Conservation (phyloP, 2,329 filamentous ascomycete species). For the Coleophoma eucalyptorum region DNA sequence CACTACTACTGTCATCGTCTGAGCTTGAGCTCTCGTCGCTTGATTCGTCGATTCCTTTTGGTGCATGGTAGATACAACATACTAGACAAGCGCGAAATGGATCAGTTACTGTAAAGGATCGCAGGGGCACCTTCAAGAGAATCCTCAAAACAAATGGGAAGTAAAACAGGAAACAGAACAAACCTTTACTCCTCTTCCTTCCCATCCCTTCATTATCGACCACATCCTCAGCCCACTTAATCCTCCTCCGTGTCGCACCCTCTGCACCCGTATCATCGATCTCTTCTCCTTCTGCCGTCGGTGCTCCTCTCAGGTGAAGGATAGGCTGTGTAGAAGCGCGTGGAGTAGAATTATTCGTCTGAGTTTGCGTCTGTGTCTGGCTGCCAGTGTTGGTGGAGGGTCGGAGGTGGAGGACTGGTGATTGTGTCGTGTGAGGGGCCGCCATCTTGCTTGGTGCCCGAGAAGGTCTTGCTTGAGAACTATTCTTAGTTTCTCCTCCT, state of each 20-base stretch:
- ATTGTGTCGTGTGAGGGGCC: too few species aligned
- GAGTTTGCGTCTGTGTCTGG: constrained; percentile 4
- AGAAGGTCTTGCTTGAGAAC: too few species aligned
- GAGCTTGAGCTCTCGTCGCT: constrained; percentile 62
- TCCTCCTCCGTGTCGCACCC: constrained; percentile 49
- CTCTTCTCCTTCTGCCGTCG: constrained; percentile 5
- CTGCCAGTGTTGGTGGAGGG: too few species aligned
- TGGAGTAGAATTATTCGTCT: constrained; percentile 3
- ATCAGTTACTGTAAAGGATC: neutral
- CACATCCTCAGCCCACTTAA: constrained; percentile 91
- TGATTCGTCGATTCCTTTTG: constrained; percentile 77
- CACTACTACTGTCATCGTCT: constrained; percentile 51
- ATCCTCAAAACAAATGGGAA: neutral
- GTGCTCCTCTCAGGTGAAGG: constrained; percentile 23
- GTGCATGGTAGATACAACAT: constrained; percentile 98
- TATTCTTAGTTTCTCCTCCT: too few species aligned
- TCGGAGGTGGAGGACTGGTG: too few species aligned
- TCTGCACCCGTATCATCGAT: constrained; percentile 4
- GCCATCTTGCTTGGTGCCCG: too few species aligned
- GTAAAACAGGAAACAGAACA: constrained; percentile 9
- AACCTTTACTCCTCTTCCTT: constrained; percentile 92
- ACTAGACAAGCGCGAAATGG: constrained; percentile 46
- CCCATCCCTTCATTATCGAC: constrained; percentile 94
- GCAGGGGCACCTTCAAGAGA: neutral
- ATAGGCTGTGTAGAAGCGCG: constrained; percentile 12